Evolutionary conservation across 2,329 filamentous ascomycete species (phyloP), one percentile per base, ranked within the genome.

Genomic region (Parastagonospora avenae): DNA sequence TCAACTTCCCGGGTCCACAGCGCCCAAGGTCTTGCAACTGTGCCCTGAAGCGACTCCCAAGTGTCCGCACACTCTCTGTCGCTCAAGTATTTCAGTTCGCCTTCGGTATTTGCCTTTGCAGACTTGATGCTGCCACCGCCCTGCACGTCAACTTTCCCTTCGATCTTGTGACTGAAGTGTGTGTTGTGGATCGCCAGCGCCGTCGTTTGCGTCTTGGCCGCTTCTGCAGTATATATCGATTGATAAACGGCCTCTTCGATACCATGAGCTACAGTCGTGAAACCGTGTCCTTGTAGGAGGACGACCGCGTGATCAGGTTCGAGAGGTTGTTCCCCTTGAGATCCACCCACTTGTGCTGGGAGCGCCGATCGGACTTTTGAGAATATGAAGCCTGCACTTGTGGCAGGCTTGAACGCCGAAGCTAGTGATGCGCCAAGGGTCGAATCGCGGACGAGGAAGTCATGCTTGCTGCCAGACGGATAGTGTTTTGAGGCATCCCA

Each of bases 211-310:
- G 74, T 63, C 41, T 72, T 68, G 1, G 78, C 77, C 33, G 68
- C 68, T 46, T 71, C 66, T 16, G 57, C 63, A 5, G 76, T 78
- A 56, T 76, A 79, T 15, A 79, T 73, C 1, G 76, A 73, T 46
- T 77, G 73, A 52, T 74, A 78, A 0, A 80, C 77, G 0, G 72
- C 76, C 55, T 78, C 76, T 57, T 78, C 73, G 47, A 80, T 75
- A 8, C 70, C 68, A 2, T 65, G 61, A 0, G 75, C 77, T 0
- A 74, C 63, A 9, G 72, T 75, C 1, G 76, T 77, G 52, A 80
- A 79, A 19, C 78, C 78, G 52, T 80, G 77, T 1, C 73, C 71
- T 45, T 76, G 75, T 66, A 79, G 75, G 15, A 76, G 58, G 8
- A 76, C 67, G 7, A 73, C 68, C 2, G 66, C 59, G 48, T 74